Percentiles rank a stretch among this genome's conserved stretches.
phyloP scores from a whole-genome alignment of 2,329 filamentous ascomycete species.

The Aureobasidium musti region DNA sequence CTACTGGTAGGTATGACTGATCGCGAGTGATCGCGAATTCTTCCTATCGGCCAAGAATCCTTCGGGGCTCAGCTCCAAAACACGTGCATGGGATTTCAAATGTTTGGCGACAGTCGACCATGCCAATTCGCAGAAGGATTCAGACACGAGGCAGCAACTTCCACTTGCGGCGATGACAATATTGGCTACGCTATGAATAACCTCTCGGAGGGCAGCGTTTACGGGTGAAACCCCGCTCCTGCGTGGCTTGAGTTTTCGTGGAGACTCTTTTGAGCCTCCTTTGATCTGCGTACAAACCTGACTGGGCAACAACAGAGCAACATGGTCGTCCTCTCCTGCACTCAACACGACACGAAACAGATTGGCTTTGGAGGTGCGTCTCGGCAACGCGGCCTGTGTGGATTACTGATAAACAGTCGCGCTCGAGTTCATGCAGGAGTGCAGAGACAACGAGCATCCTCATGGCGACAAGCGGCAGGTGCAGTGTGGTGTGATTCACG shows the following conservation, averaged over 20 bases:
- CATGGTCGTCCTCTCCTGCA: not conserved
- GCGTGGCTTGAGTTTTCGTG: conserved; percentile 16
- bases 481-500: not conserved
- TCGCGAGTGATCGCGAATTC: not conserved
- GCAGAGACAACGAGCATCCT: not conserved
- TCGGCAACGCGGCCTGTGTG: not conserved
- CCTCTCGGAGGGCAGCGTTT: conserved; percentile 8
- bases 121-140: not conserved
- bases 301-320: conserved; percentile 16
- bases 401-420: not conserved
- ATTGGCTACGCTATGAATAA: conserved; percentile 14
- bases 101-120: not conserved
- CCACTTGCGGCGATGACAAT: not conserved
- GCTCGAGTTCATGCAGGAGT: conserved; percentile 19
- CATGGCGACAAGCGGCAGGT: not conserved
- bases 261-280: conserved; percentile 15
- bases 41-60: conserved; percentile 5
- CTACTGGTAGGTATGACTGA: too few species aligned
- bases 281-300: not conserved
- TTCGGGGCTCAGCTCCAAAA: not conserved
- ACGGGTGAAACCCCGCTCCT: not conserved
- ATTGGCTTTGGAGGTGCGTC: not conserved
- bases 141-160: conserved; percentile 7
- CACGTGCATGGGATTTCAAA: conserved; percentile 22
- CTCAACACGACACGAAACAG: not conserved